Conservation (phyloP, 2,329 filamentous ascomycete species). For the Dothiorella sarmentorum region DNA sequence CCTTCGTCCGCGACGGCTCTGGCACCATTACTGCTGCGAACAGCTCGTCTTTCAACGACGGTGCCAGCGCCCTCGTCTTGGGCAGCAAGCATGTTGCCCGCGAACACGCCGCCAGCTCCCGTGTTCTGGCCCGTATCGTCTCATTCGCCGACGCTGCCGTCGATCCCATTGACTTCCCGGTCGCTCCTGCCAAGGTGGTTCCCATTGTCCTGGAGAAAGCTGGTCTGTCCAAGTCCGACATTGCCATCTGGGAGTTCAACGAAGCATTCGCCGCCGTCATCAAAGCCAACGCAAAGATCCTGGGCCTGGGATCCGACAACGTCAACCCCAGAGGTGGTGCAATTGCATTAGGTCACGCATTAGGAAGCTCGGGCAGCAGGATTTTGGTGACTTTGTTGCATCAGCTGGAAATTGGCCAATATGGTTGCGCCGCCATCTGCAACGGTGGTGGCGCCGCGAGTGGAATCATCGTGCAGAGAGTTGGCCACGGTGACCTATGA, state of each 20-base stretch:
- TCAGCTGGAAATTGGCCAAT: slow-evolving; percentile 87
- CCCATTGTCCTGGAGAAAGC: slow-evolving; percentile 84
- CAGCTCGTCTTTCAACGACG: slow-evolving; percentile 90
- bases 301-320: slow-evolving; percentile 72
- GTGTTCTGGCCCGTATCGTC: slow-evolving; percentile 83
- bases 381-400: slow-evolving; percentile 89
- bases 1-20: slow-evolving; percentile 83
- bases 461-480: slow-evolving; percentile 83
- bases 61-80: slow-evolving; percentile 83
- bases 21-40: slow-evolving; percentile 95
- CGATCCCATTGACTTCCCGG: slow-evolving; percentile 88
- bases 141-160: slow-evolving; percentile 85
- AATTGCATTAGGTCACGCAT: slow-evolving; percentile 85
- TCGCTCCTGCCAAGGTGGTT: slow-evolving; percentile 88
- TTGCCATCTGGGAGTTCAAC: slow-evolving; percentile 97
- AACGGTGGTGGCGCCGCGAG: slow-evolving; percentile 93
- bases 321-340: slow-evolving; percentile 89
- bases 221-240: slow-evolving; percentile 85
- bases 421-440: slow-evolving; percentile 93
- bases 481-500: slow-evolving; percentile 46
- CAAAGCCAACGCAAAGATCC: slow-evolving; percentile 89
- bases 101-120: slow-evolving; percentile 71
- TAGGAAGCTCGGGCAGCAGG: slow-evolving; percentile 88
- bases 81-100: slow-evolving; percentile 76
- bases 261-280: slow-evolving; percentile 96